Conservation (phyloP, 2,329 filamentous ascomycete species). For the Cladosporium sphaerospermum region DNA sequence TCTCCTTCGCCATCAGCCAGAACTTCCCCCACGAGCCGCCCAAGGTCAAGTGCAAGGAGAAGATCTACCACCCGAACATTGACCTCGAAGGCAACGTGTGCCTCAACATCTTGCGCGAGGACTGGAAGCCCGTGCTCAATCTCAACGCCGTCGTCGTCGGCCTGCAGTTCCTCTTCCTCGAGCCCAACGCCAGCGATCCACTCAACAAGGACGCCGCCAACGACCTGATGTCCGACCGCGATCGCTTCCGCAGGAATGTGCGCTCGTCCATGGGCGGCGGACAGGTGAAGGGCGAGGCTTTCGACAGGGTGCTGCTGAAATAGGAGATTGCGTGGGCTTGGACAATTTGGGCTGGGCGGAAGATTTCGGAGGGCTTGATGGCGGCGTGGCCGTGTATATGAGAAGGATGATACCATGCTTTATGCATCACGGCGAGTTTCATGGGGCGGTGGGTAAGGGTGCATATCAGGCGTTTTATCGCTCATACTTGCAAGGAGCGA, state of each 20-base stretch:
- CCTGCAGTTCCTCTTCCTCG: slow-evolving; percentile 91
- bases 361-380: not conserved
- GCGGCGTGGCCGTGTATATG: slow-evolving; percentile 4
- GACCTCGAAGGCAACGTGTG: slow-evolving; percentile 97
- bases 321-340: not conserved
- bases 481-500: too few species aligned
- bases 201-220: slow-evolving; percentile 97
- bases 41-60: slow-evolving; percentile 93
- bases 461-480: slow-evolving; percentile 2
- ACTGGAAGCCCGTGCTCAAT: slow-evolving; percentile 98
- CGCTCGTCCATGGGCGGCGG: slow-evolving; percentile 39
- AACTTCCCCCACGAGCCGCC: slow-evolving; percentile 97
- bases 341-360: not conserved
- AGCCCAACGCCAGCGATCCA: slow-evolving; percentile 95
- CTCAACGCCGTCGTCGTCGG: slow-evolving; percentile 95
- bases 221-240: slow-evolving; percentile 77
- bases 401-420: slow-evolving; percentile 10
- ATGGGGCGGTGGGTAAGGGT: not conserved
- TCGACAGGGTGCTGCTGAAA: slow-evolving; percentile 50
- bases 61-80: slow-evolving; percentile 99
- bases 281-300: slow-evolving; percentile 42
- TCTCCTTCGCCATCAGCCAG: slow-evolving; percentile 86
- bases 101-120: slow-evolving; percentile 91
- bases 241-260: slow-evolving; percentile 88
- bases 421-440: slow-evolving; percentile 6